Evolutionary conservation across 1,284 basidiomycete genomes (phyloP).

Genomic region (Malassezia furfur): DNA sequence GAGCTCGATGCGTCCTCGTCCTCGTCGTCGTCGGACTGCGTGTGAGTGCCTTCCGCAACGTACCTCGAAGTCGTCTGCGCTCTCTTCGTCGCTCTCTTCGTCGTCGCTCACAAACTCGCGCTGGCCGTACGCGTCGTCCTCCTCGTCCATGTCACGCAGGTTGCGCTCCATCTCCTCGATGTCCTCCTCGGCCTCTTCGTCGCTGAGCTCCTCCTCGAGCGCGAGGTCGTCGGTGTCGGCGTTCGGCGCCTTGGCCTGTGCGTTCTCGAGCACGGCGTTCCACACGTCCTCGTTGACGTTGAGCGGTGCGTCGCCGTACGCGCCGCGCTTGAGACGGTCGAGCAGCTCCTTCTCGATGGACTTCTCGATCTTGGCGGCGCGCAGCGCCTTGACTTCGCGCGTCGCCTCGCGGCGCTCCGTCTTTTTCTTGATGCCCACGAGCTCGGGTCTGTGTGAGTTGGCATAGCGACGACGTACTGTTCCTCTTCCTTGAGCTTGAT

Average conservation of each 20-base stretch:
- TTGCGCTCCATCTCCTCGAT: constrained; percentile 36
- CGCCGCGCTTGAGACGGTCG: constrained; percentile 86
- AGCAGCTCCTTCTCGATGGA: constrained; percentile 93
- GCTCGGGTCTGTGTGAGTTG: constrained; percentile 61
- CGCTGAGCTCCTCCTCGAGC: constrained; percentile 39
- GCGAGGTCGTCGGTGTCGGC: constrained; percentile 21
- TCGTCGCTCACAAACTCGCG: constrained; percentile 44
- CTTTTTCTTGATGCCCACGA: constrained; percentile 94
- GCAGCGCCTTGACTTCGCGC: constrained; percentile 87
- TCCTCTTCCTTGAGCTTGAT: constrained; percentile 65
- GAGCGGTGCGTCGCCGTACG: constrained; percentile 91
- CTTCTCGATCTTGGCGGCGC: constrained; percentile 71
- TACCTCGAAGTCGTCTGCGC: constrained; percentile 17
- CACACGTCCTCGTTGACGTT: constrained; percentile 98
- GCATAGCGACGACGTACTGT: constrained; percentile 57
- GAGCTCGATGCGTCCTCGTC: constrained; percentile 15
- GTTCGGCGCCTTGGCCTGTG: constrained; percentile 18
- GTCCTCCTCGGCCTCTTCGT: constrained; percentile 42
- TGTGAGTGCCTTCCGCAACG: background rate
- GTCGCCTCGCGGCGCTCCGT: constrained; percentile 85
- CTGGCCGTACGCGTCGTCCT: constrained; percentile 32
- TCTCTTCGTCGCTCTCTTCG: constrained; percentile 26
- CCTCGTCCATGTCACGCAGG: constrained; percentile 32
- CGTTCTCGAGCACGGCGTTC: constrained; percentile 54
- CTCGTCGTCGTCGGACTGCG: constrained; percentile 8